These are phyloP conservation scores for Exophiala lecanii-corni DNA, from an alignment of 2,329 filamentous ascomycete genomes.

Conservation along the genomic window DNA sequence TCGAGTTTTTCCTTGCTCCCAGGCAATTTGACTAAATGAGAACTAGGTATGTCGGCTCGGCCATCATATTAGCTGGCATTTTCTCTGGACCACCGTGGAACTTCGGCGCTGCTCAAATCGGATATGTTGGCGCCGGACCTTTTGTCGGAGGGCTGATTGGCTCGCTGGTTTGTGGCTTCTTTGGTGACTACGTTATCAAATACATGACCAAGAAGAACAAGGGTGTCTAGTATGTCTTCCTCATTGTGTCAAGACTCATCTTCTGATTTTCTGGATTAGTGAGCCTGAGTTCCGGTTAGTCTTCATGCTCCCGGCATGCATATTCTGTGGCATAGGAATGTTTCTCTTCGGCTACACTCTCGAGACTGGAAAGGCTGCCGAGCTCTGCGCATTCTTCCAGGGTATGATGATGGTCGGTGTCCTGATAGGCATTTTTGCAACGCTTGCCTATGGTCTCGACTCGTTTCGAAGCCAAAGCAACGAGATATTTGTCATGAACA, in stretches of 20 bases:
- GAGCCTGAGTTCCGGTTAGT: conserved; percentile 30
- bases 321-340: conserved; percentile 28
- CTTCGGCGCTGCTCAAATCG: conserved; percentile 29
- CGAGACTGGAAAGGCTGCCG: conserved; percentile 17
- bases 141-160: conserved; percentile 20
- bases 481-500: conserved; percentile 31
- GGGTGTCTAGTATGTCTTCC: conserved; percentile 32
- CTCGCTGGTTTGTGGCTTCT: conserved; percentile 38
- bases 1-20: no score
- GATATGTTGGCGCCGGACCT: conserved; percentile 24
- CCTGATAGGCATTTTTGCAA: conserved; percentile 28
- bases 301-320: conserved; percentile 23
- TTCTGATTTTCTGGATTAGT: conserved; percentile 19
- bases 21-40: no score
- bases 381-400: conserved; percentile 29
- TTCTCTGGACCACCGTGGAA: conserved; percentile 31
- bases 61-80: conserved; percentile 30
- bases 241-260: neutral
- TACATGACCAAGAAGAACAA: conserved; percentile 39
- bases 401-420: conserved; percentile 30
- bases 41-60: conserved; percentile 19
- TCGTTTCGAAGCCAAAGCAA: conserved; percentile 28
- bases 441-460: conserved; percentile 27
- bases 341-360: conserved; percentile 29
- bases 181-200: conserved; percentile 33